A percentile compares a stretch with the other conserved stretches of the same genome.
Conservation (phyloP, 257 asterid genomes). For the Solanum virginianum region DNA sequence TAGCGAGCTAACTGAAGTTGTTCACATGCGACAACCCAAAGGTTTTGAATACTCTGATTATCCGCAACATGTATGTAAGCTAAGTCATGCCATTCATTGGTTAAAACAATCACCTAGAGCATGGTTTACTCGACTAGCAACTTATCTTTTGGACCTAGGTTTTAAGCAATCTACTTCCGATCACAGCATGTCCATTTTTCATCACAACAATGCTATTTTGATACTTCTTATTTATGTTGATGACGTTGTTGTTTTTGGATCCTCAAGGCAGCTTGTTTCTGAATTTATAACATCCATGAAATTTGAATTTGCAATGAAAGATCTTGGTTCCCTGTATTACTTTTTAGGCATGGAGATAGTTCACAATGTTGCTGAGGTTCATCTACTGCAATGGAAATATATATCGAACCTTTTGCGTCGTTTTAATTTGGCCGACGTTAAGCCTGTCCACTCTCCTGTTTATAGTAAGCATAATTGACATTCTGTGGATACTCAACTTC, state of each 20-base stretch:
- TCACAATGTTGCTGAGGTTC: no score
- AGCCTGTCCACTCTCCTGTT: not conserved
- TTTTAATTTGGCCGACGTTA: not conserved
- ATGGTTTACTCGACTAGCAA: not conserved
- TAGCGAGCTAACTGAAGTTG: no score
- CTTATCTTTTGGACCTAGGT: not conserved
- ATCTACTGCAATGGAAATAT: no score
- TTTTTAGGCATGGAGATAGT: no score
- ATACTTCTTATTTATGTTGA: not conserved
- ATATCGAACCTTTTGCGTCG: not conserved
- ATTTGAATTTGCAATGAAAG: no score
- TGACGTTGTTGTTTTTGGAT: no score
- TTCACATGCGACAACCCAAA: not conserved
- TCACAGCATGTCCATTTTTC: not conserved
- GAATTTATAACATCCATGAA: no score
- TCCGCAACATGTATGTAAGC: not conserved
- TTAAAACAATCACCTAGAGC: not conserved
- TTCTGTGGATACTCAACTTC: not conserved
- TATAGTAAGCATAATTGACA: no score
- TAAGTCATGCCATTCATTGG: not conserved
- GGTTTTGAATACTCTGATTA: not conserved
- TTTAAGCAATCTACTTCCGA: no score
- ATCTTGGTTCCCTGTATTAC: no score
- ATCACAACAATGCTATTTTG: not conserved
- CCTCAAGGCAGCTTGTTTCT: no score